These are phyloP conservation scores for Picochlorum sp. DNA, from an alignment of 139 green algal genomes.

Conservation along the genomic window DNA sequence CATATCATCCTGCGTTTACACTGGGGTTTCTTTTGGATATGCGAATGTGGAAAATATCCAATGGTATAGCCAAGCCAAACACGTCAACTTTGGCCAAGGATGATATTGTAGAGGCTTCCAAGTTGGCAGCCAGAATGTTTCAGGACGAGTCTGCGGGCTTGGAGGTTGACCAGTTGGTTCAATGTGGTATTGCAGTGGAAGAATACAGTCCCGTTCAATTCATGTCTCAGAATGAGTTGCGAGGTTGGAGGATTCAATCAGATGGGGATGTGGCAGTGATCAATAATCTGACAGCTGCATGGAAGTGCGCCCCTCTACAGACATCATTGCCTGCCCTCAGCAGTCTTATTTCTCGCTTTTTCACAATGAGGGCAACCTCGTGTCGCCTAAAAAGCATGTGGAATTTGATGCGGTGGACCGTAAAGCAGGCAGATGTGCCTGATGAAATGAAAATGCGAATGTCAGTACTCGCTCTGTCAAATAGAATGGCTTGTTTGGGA, in stretches of 20 bases:
- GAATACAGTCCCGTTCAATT: too few relatives aligned
- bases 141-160: neutral
- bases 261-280: too few relatives aligned
- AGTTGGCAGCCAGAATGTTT: neutral
- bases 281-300: too few relatives aligned
- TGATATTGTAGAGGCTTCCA: neutral
- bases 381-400: too few relatives aligned
- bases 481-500: too few relatives aligned
- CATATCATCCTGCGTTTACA: neutral
- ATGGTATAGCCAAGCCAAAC: neutral
- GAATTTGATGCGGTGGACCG: neutral
- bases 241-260: neutral
- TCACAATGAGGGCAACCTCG: too few relatives aligned
- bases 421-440: neutral
- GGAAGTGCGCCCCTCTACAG: too few relatives aligned
- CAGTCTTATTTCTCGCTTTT: too few relatives aligned
- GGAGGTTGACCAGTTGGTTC: neutral
- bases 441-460: neutral
- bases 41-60: neutral
- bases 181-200: too few relatives aligned
- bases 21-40: neutral
- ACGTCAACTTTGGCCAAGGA: neutral
- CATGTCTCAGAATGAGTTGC: neutral
- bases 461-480: neutral
- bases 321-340: too few relatives aligned